Percentiles rank a stretch among this genome's conserved stretches.
Evolutionary conservation across 257 asterid genomes (phyloP).

Genomic region (Nicotiana knightiana): DNA sequence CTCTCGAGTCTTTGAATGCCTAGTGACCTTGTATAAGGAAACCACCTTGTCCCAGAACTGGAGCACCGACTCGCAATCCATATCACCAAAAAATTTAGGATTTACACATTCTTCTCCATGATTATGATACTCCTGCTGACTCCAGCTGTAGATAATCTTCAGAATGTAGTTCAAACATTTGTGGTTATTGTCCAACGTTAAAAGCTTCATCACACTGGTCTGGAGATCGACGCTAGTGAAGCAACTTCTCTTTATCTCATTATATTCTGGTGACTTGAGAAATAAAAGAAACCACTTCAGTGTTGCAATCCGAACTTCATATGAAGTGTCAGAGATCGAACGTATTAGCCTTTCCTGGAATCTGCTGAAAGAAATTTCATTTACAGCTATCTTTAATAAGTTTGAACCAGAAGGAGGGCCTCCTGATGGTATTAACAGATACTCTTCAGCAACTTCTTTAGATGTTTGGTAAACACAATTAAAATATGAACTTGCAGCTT

Average conservation of each 20-base stretch:
- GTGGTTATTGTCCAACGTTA: conserved; percentile 70
- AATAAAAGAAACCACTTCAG: conserved; percentile 78
- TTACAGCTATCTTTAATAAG: conserved; percentile 29
- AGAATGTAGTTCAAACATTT: conserved; percentile 68
- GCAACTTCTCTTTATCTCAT: conserved; percentile 39
- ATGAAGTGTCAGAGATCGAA: conserved; percentile 60
- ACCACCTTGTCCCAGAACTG: conserved; percentile 70
- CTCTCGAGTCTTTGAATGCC: conserved; percentile 72
- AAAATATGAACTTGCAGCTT: conserved; percentile 81
- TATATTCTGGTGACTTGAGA: conserved; percentile 37
- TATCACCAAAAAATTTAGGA: conserved; percentile 36
- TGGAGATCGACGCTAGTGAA: conserved; percentile 52
- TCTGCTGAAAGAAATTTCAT: conserved; percentile 31
- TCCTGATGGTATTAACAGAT: conserved; percentile 27
- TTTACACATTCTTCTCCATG: conserved; percentile 22
- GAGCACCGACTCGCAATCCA: conserved; percentile 50
- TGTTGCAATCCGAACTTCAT: conserved; percentile 83
- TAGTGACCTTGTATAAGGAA: conserved; percentile 57
- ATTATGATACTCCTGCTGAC: conserved; percentile 41
- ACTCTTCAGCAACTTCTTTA: conserved; percentile 47
- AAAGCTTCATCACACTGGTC: conserved; percentile 45
- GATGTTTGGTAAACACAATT: conserved; percentile 63
- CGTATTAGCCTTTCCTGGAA: conserved; percentile 56
- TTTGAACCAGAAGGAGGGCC: conserved; percentile 33
- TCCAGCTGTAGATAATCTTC: conserved; percentile 79